Base-by-base conservation (phyloP, 208 protist genomes). In the Leishmania martiniquensis region DNA sequence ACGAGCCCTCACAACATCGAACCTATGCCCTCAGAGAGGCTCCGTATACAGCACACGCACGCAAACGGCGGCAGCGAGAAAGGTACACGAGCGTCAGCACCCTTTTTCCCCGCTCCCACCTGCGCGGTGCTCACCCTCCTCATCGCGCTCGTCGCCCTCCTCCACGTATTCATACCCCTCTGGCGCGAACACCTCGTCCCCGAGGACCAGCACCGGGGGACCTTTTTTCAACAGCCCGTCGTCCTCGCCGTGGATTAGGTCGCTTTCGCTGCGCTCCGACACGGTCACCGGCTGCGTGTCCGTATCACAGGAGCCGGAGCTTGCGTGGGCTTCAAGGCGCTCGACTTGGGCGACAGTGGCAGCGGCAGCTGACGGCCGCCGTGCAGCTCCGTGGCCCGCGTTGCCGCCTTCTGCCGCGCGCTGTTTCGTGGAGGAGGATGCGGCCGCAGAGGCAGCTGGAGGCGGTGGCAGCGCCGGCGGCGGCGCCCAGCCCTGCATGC, bases 251-350 rank as follows among this genome's bases (percentile, higher is more conserved):
- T 67, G 71, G 55, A 72, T 67, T 42, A 78, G 37, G 9, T 86
- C 84, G 54, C 84, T 80, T 39, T 77, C 76, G 75, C 79, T 75
- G 73, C 76, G 80, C 76, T 88, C 83, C 6, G 83, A 83, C 37
- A 90, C 82, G 34, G 81, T 55, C 44, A 93, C 77, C 39, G 89
- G 82, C 60, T 85, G 86, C 54, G 86, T 91, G 52, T 81, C 85
- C 10, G 85, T 90, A 63, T 72, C 68, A 52, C 77, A 83, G 9
- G 84, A 88, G 22, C 52, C 62, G 49, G 22, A 25, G 52, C 37
- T 63, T 7, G 10, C 22, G 52, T 29, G 29, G 22, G 29, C n/a
- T 39, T 76, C 70, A 25, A 79, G 59, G n/a, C 13, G 10, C 47
- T 72, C 67, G 10, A 4, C 45, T 17, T 57, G 37, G 13, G 44